phyloP scores from a whole-genome alignment of 2,329 filamentous ascomycete species.

The Fusarium albidum region DNA sequence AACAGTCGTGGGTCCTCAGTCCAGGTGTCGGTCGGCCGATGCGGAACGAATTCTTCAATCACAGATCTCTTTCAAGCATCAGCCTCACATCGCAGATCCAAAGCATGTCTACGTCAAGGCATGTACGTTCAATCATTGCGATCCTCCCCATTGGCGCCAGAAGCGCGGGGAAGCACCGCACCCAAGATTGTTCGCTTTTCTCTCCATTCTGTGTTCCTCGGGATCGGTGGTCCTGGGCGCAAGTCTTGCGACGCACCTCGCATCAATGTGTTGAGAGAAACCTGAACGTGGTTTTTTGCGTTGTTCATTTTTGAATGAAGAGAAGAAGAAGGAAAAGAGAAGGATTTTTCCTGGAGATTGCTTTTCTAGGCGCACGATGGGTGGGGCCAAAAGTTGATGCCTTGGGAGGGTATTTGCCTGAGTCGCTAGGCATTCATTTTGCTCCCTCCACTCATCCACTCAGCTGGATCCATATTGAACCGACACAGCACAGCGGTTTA shows the following conservation, averaged over 20 bases:
- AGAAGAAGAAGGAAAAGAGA: conserved; percentile 23
- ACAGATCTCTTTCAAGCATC: neutral
- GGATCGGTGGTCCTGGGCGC: conserved; percentile 58
- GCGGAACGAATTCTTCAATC: no score
- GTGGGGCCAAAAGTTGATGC: conserved; percentile 33
- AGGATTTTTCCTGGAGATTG: conserved; percentile 27
- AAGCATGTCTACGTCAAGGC: conserved; percentile 15
- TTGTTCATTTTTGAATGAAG: conserved; percentile 53
- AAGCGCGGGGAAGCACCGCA: conserved; percentile 61
- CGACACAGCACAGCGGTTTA: no score
- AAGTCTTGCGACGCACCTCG: conserved; percentile 54
- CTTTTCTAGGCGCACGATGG: conserved; percentile 27
- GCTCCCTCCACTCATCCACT: neutral
- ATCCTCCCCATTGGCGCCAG: conserved; percentile 57
- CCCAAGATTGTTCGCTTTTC: conserved; percentile 65
- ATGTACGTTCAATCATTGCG: conserved; percentile 69
- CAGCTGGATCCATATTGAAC: no score
- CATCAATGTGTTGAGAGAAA: conserved; percentile 51
- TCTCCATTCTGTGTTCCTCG: conserved; percentile 62
- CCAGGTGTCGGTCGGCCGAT: no score
- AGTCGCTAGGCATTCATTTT: conserved; percentile 20
- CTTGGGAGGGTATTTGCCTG: conserved; percentile 20
- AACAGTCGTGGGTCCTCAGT: no score
- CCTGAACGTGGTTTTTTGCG: conserved; percentile 56
- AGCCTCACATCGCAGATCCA: conserved; percentile 9